phyloP scores from a whole-genome alignment of 331 rosid genomes.

The Rosa hybrid region DNA sequence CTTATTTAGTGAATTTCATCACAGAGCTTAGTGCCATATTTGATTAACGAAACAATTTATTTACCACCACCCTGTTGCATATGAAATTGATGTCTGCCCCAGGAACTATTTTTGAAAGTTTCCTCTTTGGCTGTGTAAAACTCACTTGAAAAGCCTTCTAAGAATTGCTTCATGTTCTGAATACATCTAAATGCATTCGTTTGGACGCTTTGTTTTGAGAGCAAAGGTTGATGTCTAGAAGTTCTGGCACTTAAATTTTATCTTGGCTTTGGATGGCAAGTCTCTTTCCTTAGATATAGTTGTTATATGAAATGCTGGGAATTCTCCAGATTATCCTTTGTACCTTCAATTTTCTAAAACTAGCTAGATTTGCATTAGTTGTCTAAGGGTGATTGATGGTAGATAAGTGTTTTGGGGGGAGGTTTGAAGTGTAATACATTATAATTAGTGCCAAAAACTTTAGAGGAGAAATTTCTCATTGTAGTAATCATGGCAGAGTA shows the following conservation, averaged over 20 bases:
- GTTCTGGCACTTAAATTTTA: neutral
- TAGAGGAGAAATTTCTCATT: neutral
- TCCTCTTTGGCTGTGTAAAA: neutral
- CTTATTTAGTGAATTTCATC: neutral
- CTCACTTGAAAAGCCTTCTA: slow-evolving; percentile 4
- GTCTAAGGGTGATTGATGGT: neutral
- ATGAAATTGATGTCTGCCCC: neutral
- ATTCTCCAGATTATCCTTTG: neutral
- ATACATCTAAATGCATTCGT: neutral
- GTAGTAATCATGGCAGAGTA: neutral
- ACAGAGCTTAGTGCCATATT: neutral
- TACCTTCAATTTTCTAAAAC: neutral
- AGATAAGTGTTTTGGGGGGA: neutral
- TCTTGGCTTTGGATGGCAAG: neutral
- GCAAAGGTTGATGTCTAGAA: neutral
- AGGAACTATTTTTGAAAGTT: neutral
- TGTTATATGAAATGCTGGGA: neutral
- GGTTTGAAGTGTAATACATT: neutral
- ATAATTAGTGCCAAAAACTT: neutral
- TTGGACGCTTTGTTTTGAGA: neutral
- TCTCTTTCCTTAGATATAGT: neutral
- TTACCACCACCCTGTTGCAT: neutral
- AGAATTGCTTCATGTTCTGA: neutral
- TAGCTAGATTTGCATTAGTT: neutral
- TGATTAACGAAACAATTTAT: neutral